Evolutionary conservation across 108 stramenopile species (phyloP).

Genomic region (Conticribra weissflogii): DNA sequence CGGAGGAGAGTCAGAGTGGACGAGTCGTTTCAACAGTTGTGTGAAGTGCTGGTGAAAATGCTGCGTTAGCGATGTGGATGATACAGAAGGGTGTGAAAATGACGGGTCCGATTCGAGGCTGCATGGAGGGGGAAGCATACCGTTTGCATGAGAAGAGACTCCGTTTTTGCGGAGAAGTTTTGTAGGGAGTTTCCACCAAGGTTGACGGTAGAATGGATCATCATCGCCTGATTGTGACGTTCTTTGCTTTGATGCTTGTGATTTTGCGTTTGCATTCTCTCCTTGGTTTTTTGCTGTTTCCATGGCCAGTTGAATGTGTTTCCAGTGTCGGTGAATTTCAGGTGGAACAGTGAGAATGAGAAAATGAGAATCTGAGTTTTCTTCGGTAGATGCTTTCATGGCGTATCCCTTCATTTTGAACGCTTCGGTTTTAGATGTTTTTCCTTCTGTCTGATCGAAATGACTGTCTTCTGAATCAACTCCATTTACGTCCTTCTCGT

Average conservation of each 20-base stretch:
- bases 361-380: slow-evolving; percentile 31
- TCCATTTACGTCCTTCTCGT: no score
- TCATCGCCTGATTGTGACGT: neutral
- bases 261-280: neutral
- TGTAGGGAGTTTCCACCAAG: slow-evolving; percentile 34
- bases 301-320: slow-evolving; percentile 16
- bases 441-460: neutral
- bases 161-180: neutral
- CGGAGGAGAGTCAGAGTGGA: slow-evolving; percentile 2
- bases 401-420: slow-evolving; percentile 28
- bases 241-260: slow-evolving; percentile 12
- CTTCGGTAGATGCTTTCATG: slow-evolving; percentile 34
- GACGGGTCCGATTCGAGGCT: slow-evolving; percentile 45
- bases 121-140: slow-evolving; percentile 33
- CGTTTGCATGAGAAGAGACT: neutral
- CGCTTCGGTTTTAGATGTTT: no score
- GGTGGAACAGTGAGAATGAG: slow-evolving; percentile 40
- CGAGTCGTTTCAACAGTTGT: slow-evolving; percentile 11
- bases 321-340: slow-evolving; percentile 45
- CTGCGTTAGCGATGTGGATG: slow-evolving; percentile 35
- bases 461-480: neutral
- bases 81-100: slow-evolving; percentile 33
- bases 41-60: slow-evolving; percentile 45
- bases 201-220: slow-evolving; percentile 4
- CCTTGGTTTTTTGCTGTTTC: slow-evolving; percentile 2